These are phyloP conservation scores for Neofusicoccum ribis DNA, from an alignment of 2,329 filamentous ascomycete species.

Conservation along the genomic window DNA sequence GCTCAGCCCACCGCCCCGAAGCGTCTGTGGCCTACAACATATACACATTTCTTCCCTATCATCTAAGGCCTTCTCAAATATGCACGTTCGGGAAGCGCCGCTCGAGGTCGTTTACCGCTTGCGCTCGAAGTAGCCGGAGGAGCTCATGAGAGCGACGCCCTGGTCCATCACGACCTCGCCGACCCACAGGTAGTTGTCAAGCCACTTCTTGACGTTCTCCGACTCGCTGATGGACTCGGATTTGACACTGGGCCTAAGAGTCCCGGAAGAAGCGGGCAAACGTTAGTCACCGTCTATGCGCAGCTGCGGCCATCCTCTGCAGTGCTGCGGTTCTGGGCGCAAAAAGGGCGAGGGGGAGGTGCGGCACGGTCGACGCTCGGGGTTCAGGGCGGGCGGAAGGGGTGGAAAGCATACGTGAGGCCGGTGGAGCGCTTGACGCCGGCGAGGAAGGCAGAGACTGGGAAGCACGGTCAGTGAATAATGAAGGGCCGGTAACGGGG, in stretches of 20 bases:
- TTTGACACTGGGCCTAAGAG: conserved; percentile 74
- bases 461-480: neutral
- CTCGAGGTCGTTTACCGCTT: conserved; percentile 58
- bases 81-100: neutral
- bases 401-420: conserved; percentile 75
- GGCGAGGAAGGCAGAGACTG: conserved; percentile 93
- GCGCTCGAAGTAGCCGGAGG: conserved; percentile 88
- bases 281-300: conserved; percentile 44
- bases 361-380: conserved; percentile 21
- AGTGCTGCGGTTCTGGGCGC: conserved; percentile 2
- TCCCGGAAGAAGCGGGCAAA: conserved; percentile 39
- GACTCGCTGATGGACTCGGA: conserved; percentile 81
- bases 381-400: conserved; percentile 23
- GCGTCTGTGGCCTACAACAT: neutral
- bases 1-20: neutral
- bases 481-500: conserved; percentile 14
- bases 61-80: neutral
- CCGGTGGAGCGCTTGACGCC: conserved; percentile 97
- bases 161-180: conserved; percentile 99
- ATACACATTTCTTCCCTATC: neutral
- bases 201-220: conserved; percentile 81
- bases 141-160: conserved; percentile 86
- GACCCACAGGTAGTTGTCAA: conserved; percentile 89
- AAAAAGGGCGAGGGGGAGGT: neutral
- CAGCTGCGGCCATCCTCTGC: neutral